Base-by-base conservation (phyloP, 768 basidiomycete species). In the Pisolithus albus region DNA sequence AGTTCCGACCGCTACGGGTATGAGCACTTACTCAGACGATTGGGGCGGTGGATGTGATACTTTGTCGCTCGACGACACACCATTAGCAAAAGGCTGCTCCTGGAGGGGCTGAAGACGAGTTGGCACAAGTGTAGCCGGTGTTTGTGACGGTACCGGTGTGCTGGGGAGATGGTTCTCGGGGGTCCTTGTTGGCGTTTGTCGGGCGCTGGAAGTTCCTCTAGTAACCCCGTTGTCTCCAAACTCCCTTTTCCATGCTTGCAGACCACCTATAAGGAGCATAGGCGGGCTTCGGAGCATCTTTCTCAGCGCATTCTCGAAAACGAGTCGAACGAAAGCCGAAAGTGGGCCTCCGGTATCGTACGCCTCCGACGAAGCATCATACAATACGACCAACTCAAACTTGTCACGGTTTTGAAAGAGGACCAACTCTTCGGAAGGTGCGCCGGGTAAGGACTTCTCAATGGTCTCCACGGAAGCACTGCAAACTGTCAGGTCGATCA, bases 351-450 rank as follows among this genome's bases (percentile, higher is more conserved):
- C 72, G 18, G 71, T 65, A 2, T 75, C 78, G 47, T 81, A 75
- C 16, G 72, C 66, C 49, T 78, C 74, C 43, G 88, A 83, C 28
- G 73, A 65, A 46, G 77, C 61, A 65, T 98, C 94, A 65, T 93
- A 93, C 4, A 97, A 72, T 15, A 85, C 88, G 23, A 99, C 82
- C 19, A 94, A 67, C 58, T 96, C 93, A 64, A 89, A 95, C 59
- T 87, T 85, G 61, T 92, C 81, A 38, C 95, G 87, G 54, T 91
- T 87, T 39, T 72, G 65, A 65, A 98, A 98, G n/a, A 88, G 73
- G 2, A 75, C 74, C 42, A 73, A 74, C 67, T 97, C 94, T 37
- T 76, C 64, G 36, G 76, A 73, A 1, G 94, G 90, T 0, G 80
- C 82, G 32, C 89, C 71, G 4, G 80, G 70, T 51, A 96, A 77